phyloP scores from a whole-genome alignment of 192 early-diverging fungal species.

The Entophlyctis helioformis region DNA sequence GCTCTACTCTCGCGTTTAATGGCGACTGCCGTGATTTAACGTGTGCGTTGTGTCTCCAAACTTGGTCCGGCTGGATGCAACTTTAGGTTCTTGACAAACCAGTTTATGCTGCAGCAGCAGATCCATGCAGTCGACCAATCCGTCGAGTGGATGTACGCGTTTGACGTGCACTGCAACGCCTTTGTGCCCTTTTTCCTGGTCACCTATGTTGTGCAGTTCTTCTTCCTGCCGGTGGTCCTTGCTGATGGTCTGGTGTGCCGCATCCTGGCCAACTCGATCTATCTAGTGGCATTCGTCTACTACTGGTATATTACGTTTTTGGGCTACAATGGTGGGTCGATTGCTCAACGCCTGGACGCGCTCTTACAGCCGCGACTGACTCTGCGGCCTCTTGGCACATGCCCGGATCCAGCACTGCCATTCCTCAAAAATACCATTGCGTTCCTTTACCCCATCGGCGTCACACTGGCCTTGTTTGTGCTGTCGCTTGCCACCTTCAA shows the following conservation, averaged over 20 bases:
- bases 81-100: constrained; percentile 61
- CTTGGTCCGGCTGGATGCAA: neutral
- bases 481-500: constrained; percentile 45
- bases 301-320: constrained; percentile 88
- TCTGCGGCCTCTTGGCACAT: neutral
- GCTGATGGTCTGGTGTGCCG: constrained; percentile 67
- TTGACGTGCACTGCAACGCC: constrained; percentile 95
- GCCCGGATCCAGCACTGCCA: constrained; percentile 57
- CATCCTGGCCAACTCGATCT: constrained; percentile 82
- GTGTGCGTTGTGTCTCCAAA: no score
- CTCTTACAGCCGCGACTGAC: no score
- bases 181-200: constrained; percentile 83
- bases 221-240: constrained; percentile 74
- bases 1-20: neutral
- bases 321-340: constrained; percentile 82
- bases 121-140: constrained; percentile 71
- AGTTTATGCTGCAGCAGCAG: constrained; percentile 62
- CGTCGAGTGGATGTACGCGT: constrained; percentile 93
- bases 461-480: constrained; percentile 30
- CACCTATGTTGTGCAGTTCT: constrained; percentile 86
- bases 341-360: no score
- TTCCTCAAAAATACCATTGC: constrained; percentile 81
- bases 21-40: neutral
- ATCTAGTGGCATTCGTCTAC: constrained; percentile 61
- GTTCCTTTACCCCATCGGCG: constrained; percentile 76